Evolutionary conservation across 2,329 filamentous ascomycete species (phyloP).

Genomic region (Fusarium concolor): DNA sequence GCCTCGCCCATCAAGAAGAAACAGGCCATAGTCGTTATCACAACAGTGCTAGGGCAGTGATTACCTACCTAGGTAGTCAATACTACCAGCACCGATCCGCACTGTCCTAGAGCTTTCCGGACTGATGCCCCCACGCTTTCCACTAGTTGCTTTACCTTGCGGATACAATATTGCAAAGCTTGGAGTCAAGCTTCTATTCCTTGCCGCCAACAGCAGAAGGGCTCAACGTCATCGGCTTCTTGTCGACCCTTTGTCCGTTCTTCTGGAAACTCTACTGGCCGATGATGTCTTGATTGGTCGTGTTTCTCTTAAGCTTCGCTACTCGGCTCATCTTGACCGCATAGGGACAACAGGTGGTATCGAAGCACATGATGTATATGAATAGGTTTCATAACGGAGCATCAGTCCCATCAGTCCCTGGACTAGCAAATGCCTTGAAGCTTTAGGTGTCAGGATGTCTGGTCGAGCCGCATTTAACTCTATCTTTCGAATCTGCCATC

Average conservation of each 20-base stretch:
- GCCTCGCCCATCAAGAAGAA: slow-evolving; percentile 10
- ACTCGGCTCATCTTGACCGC: background rate
- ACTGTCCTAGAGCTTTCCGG: slow-evolving; percentile 8
- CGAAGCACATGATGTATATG: background rate
- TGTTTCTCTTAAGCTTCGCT: background rate
- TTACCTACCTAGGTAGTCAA: slow-evolving; percentile 1
- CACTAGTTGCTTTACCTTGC: background rate
- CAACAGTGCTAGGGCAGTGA: background rate
- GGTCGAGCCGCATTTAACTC: background rate
- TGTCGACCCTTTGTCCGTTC: slow-evolving; percentile 9
- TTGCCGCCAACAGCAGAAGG: background rate
- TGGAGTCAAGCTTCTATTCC: background rate
- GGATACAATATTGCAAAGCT: background rate
- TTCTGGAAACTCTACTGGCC: slow-evolving; percentile 19
- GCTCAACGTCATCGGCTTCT: slow-evolving; percentile 20
- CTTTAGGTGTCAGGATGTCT: background rate
- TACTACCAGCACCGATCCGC: background rate
- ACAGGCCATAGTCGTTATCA: background rate
- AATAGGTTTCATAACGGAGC: slow-evolving; percentile 14
- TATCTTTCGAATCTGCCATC: background rate
- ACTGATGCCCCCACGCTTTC: slow-evolving; percentile 23
- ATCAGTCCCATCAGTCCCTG: slow-evolving; percentile 24
- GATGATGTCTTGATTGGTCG: background rate
- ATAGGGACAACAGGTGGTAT: background rate
- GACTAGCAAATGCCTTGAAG: slow-evolving; percentile 17